Conservation (phyloP, 495 filamentous ascomycete species). For the Penicillium waksmanii region DNA sequence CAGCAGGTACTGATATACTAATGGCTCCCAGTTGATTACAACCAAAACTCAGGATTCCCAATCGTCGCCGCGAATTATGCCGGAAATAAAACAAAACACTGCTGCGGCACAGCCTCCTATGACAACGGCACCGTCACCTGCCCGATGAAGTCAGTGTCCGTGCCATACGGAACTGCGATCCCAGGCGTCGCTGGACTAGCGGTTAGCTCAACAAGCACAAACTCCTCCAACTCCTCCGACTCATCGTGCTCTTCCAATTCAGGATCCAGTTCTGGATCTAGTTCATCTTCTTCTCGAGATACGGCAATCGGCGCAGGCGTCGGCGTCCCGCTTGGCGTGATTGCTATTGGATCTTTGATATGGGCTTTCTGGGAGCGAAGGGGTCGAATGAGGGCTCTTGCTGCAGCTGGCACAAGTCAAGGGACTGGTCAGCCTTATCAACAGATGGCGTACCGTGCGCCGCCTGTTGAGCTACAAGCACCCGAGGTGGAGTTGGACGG, state of each 20-base stretch:
- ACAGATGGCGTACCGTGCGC: neutral
- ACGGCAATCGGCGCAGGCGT: slow-evolving; percentile 17
- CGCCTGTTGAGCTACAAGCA: neutral
- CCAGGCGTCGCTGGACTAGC: slow-evolving; percentile 9
- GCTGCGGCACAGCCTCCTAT: slow-evolving; percentile 11
- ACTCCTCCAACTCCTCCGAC: neutral
- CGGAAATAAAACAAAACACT: slow-evolving; percentile 10
- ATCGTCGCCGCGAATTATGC: slow-evolving; percentile 12
- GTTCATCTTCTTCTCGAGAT: slow-evolving; percentile 4
- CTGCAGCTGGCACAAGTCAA: neutral
- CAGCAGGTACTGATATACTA: neutral
- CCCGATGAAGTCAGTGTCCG: slow-evolving; percentile 2
- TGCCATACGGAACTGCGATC: slow-evolving; percentile 12
- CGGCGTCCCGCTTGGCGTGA: slow-evolving; percentile 20
- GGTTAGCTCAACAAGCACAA: slow-evolving; percentile 1
- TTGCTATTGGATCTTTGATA: slow-evolving; percentile 28
- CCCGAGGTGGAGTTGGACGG: neutral
- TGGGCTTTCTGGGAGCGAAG: slow-evolving; percentile 24
- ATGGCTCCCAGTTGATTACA: slow-evolving; percentile 1
- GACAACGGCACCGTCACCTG: slow-evolving; percentile 10
- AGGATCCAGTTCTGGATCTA: neutral
- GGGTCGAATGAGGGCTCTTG: slow-evolving; percentile 5
- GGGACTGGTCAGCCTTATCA: neutral
- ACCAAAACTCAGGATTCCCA: slow-evolving; percentile 12
- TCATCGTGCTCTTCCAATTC: neutral